These are phyloP conservation scores for Schwanniomyces occidentalis DNA, from an alignment of 805 yeast genomes.

Conservation along the genomic window DNA sequence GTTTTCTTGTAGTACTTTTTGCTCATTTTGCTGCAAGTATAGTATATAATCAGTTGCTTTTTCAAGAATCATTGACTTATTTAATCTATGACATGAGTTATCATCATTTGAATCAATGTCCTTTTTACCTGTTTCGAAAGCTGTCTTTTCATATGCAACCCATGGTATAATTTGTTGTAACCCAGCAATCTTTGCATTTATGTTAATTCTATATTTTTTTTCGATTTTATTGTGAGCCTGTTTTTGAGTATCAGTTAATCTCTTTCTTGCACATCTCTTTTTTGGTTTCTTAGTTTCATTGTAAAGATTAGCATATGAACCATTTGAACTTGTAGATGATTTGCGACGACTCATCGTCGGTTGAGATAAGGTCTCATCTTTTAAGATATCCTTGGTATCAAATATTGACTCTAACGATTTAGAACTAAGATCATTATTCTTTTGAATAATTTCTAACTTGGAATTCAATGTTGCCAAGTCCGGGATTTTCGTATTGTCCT, in stretches of 20 bases:
- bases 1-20: constrained; percentile 30
- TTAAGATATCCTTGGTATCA: constrained; percentile 29
- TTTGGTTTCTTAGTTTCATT: no score
- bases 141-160: constrained; percentile 62
- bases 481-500: constrained; percentile 5
- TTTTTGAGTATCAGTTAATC: constrained; percentile 59
- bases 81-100: constrained; percentile 40
- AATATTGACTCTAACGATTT: constrained; percentile 27
- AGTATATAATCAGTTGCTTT: constrained; percentile 64
- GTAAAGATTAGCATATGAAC: no score
- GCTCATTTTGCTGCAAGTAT: constrained; percentile 52
- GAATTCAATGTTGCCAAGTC: constrained; percentile 13
- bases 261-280: constrained; percentile 53
- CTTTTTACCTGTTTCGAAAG: constrained; percentile 48
- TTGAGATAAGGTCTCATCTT: constrained; percentile 10
- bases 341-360: background rate
- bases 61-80: constrained; percentile 68
- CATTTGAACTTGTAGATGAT: background rate
- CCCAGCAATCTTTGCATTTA: constrained; percentile 69
- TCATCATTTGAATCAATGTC: constrained; percentile 10
- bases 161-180: constrained; percentile 68
- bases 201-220: constrained; percentile 68
- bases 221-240: constrained; percentile 75
- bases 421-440: constrained; percentile 20
- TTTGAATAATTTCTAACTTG: constrained; percentile 7